A percentile compares a stretch with the other conserved stretches of the same genome.
phyloP scores from a whole-genome alignment of 2,329 filamentous ascomycete species.

The Xylaria sp. region DNA sequence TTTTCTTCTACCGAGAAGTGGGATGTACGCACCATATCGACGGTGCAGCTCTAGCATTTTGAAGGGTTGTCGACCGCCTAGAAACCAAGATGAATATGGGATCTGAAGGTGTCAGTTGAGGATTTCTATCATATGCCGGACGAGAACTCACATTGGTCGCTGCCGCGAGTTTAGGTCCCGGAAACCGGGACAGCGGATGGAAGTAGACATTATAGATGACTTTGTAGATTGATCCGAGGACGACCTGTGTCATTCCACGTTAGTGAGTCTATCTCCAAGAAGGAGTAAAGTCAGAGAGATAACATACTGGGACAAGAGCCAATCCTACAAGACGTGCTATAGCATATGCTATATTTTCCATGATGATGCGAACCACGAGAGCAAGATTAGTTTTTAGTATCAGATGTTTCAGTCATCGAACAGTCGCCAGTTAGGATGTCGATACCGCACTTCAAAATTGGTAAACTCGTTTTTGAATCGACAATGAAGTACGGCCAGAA shows the following conservation, averaged over 20 bases:
- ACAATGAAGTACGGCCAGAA: background rate
- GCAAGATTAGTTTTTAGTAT: background rate
- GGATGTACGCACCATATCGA: background rate
- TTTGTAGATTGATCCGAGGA: background rate
- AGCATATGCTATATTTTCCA: background rate
- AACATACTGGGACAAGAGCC: background rate
- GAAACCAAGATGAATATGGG: constrained; percentile 7
- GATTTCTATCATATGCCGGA: no score
- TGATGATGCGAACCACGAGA: background rate
- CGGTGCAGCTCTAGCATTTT: constrained; percentile 8
- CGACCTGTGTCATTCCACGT: background rate
- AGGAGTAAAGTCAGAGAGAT: background rate
- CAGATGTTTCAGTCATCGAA: no score
- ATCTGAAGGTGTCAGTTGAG: background rate
- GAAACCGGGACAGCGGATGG: background rate
- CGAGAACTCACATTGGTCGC: background rate
- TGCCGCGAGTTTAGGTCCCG: background rate
- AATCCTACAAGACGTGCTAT: background rate
- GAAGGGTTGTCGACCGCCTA: constrained; percentile 13
- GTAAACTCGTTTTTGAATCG: no score
- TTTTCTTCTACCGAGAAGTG: background rate
- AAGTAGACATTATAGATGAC: background rate
- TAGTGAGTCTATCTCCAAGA: background rate
- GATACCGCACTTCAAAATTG: no score
- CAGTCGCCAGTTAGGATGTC: no score